Evolutionary conservation across 2,329 filamentous ascomycete genomes (phyloP).

Genomic region (Pyrenochaeta sp.): DNA sequence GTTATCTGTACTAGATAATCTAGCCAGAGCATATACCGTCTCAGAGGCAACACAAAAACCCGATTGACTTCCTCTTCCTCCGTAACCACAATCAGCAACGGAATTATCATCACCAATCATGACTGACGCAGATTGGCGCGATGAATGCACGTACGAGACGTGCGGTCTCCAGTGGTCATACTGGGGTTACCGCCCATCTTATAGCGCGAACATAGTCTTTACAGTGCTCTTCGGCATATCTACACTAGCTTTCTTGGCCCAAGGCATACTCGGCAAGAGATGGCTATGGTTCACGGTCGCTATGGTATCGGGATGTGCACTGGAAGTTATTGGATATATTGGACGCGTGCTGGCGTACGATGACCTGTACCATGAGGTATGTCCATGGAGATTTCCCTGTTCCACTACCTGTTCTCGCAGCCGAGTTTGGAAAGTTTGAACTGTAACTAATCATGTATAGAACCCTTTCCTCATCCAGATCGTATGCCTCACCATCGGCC

Average conservation of each 20-base stretch:
- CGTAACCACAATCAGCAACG: neutral
- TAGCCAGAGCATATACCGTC: neutral
- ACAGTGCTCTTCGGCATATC: conserved; percentile 55
- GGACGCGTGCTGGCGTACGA: conserved; percentile 66
- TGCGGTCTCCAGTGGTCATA: conserved; percentile 53
- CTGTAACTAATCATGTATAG: conserved; percentile 36
- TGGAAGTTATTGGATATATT: conserved; percentile 69
- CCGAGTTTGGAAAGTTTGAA: neutral
- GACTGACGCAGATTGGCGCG: neutral
- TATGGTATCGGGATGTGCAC: conserved; percentile 65
- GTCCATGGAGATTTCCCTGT: neutral
- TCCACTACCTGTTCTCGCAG: neutral
- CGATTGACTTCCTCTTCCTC: neutral
- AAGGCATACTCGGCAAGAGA: conserved; percentile 49
- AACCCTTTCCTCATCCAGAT: conserved; percentile 72
- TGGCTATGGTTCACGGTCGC: conserved; percentile 55
- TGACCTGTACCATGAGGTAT: conserved; percentile 64
- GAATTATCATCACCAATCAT: neutral
- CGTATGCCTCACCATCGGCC: conserved; percentile 65
- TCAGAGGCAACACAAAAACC: neutral
- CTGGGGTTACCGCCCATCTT: conserved; percentile 55
- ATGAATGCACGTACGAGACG: conserved; percentile 45
- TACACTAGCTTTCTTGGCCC: conserved; percentile 47
- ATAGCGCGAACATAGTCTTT: conserved; percentile 54
- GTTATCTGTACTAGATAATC: too few species aligned